Evolutionary conservation across 345 rosid genomes (phyloP), one percentile per base, ranked within the genome.

Genomic region (Salix brachista): DNA sequence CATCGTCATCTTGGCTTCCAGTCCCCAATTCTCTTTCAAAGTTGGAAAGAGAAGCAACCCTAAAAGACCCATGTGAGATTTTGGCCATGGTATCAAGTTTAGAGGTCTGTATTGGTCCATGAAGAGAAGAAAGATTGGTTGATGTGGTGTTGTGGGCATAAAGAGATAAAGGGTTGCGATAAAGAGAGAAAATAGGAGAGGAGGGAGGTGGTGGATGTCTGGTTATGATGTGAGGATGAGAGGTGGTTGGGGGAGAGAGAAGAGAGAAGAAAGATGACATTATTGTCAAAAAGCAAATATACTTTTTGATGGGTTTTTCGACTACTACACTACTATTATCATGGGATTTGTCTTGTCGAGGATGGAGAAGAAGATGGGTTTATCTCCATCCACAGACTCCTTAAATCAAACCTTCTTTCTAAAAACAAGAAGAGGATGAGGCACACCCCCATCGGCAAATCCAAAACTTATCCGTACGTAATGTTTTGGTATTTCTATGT

Each of bases 181-280:
- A 69, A 65, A 80, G 86, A 83, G 92, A 78, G 61, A 81, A 84
- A 77, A 79, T 75, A 75, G 89, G 82, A 76, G 90, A 79, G 71
- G 70, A 71, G 75, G 77, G 70, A 74, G 84, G 80, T 18, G 71
- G 23, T 36, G 60, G 28, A 11, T 37, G 17, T 58, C 13, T 34
- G 28, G 48, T 44, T 21, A 65, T 23, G 71, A 73, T 37, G 66
- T 19, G 71, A 66, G 69, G 66, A 65, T 81, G 75, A 84, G 80
- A 78, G 25, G 87, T 78, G 70, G 80, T 21, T 32, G 82, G 84
- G 67, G 79, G 80, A 18, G 86, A 82, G 81, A 85, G 39, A 48
- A 42, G 42, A 28, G 74, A 69, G 9, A 30, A 13, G 9, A 30
- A 26, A 13, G 30, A n/a, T 64, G 72, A 65, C 71, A 75, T 75